Evolutionary conservation across 495 filamentous ascomycete genomes (phyloP), one percentile per base, ranked within the genome.

Genomic region (Astrocystis sublimbata): DNA sequence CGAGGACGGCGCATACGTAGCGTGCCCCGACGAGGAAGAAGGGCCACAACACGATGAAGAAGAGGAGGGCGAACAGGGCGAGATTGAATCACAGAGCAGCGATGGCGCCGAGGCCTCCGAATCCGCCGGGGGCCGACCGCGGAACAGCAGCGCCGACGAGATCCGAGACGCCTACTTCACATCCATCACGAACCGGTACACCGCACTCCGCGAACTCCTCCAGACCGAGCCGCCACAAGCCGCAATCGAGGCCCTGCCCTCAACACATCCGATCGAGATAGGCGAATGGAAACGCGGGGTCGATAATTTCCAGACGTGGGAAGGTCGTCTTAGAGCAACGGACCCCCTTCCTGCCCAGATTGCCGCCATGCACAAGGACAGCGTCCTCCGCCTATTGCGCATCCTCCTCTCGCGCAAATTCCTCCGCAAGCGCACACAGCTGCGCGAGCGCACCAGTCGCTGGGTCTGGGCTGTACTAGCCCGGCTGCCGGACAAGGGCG

Each of bases 1-100:
- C 66, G 68, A 81, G 26, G 86, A 92, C 67, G 89, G 90, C 36
- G 87, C 88, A n/a, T 92, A 89, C 62, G 81, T 82, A 10, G 87
- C 85, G 12, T 76, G 72, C 2, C 81, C 82, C 1, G 68, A 71
- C 3, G 63, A 68, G n/a, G 65, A 62, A 17, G 53, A 66, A 5
- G 60, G 62, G 21, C 62, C 70, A 30, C 58, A 65, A 21, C 33
- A 70, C 21, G 62, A 63, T 6, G 58, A 31, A 15, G 46, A 61
- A 2, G 56, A 62, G 2, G 63, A 65, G 1, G 54, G 64, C 15
- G 57, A 70, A 12, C 51, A 52, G 12, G 52, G 53, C n/a, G 58
- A 61, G 9, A 50, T 64, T 35, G 58, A 57, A 36, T 57, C 52
- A n/a, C 53, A 55, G 21, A 52, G 58, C 13, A 58, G 58, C 28